Base-by-base conservation (phyloP, 2,329 filamentous ascomycete genomes). In the Leptographium galeiforme region DNA sequence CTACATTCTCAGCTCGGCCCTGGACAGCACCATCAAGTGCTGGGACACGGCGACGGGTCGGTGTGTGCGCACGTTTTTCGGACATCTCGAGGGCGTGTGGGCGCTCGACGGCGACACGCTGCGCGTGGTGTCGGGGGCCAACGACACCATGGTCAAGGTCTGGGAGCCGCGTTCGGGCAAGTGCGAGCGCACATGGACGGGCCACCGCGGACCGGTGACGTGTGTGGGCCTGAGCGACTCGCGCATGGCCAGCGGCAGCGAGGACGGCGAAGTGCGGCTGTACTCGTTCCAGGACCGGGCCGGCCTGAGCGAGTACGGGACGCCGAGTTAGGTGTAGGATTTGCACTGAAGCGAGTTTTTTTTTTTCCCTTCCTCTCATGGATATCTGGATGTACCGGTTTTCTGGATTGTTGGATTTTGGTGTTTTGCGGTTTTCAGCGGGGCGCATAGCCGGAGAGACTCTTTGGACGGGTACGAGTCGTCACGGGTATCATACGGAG, bases 71-170 rank as follows among this genome's bases (percentile, higher is more conserved):
- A 95, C 89, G 36, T 95, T 96, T 73, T 98, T 97, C 65, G 93
- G 93, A 0, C 93, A 98, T 63, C 79, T 98, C 25, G 93, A 98
- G 67, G 93, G 93, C 36, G 85, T 98, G 19, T 98, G 93, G 93
- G 86, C 87, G 7, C 75, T 98, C 3, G 60, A 56, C 32, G 60
- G 60, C 50, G 19, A 60, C 45, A 57, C 59, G 19, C 55, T 60
- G 53, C 82, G 93, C 12, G 81, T 95, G 16, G 89, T 97, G 14
- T 89, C 85, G 18, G 91, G 90, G 0, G 87, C 88, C 12, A 89
- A 97, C 66, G 93, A 98, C 68, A 84, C 88, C 44, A 94, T 91
- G 81, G 87, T 95, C 62, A 97, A 97, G 72, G 82, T 78, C 36
- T 98, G 93, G 93, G 91, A 97, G 68, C 87, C 91, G 16, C 75